phyloP scores from a whole-genome alignment of 495 filamentous ascomycete species.

The Acidomyces sp. region DNA sequence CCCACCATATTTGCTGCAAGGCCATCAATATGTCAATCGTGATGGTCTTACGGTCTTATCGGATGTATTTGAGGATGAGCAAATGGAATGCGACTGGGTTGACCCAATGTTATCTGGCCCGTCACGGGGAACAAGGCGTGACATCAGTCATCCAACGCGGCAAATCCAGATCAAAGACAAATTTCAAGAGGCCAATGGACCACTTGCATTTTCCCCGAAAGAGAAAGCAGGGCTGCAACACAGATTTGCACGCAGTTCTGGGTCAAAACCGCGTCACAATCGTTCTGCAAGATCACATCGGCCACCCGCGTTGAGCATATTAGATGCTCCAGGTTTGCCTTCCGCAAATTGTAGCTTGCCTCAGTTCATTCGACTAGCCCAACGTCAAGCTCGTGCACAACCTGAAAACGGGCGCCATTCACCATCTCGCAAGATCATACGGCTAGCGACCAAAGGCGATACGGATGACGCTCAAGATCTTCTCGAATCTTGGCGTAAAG shows the following conservation, averaged over 20 bases:
- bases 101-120: constrained; percentile 41
- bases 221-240: too few relatives aligned
- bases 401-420: constrained; percentile 55
- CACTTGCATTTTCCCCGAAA: too few relatives aligned
- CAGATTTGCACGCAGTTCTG: too few relatives aligned
- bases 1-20: neutral
- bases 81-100: constrained; percentile 43
- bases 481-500: constrained; percentile 63
- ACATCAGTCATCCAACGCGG: constrained; percentile 6
- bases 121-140: constrained; percentile 36
- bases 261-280: too few relatives aligned
- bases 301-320: constrained; percentile 49
- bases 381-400: constrained; percentile 50
- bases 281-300: too few relatives aligned
- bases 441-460: constrained; percentile 55
- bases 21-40: neutral
- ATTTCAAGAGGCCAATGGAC: constrained; percentile 23
- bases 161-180: too few relatives aligned
- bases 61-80: constrained; percentile 32
- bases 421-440: constrained; percentile 61
- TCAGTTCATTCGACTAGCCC: constrained; percentile 65
- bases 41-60: neutral
- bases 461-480: constrained; percentile 59
- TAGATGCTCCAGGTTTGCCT: constrained; percentile 47
- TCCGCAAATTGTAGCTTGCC: constrained; percentile 36